phyloP scores from a whole-genome alignment of 192 early-diverging fungal species.

The Backusella sp. region DNA sequence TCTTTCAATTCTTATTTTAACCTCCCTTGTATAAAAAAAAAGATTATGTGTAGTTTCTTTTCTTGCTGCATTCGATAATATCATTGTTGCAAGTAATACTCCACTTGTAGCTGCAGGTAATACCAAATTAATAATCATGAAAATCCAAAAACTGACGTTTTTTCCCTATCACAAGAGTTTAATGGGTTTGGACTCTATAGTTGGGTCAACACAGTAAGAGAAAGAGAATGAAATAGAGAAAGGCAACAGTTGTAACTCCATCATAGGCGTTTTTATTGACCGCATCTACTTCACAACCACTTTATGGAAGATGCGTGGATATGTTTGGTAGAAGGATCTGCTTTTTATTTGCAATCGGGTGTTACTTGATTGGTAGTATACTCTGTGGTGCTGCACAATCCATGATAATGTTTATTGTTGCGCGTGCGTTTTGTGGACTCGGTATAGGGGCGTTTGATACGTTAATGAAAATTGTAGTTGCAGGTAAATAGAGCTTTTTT shows the following conservation, averaged over 20 bases:
- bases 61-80: constrained; percentile 37
- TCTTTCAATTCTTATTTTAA: background rate
- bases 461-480: constrained; percentile 50
- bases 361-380: constrained; percentile 78
- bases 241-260: too few species aligned
- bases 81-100: constrained; percentile 27
- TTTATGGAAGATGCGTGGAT: constrained; percentile 45
- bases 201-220: constrained; percentile 33
- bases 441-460: constrained; percentile 49
- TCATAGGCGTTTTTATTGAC: constrained; percentile 45
- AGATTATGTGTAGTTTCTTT: constrained; percentile 31
- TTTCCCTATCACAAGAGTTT: constrained; percentile 12
- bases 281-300: constrained; percentile 43
- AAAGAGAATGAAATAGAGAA: background rate
- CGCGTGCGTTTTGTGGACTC: constrained; percentile 53
- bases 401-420: constrained; percentile 56
- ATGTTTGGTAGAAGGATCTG: constrained; percentile 45
- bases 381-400: constrained; percentile 62
- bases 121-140: constrained; percentile 4
- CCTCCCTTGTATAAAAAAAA: too few species aligned
- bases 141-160: background rate
- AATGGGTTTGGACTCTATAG: constrained; percentile 31
- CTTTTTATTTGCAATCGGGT: constrained; percentile 70
- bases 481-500: constrained; percentile 20
- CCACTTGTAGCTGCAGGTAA: constrained; percentile 28